phyloP scores from a whole-genome alignment of 2,329 filamentous ascomycete genomes.

The Colletotrichum gloeosporioides region DNA sequence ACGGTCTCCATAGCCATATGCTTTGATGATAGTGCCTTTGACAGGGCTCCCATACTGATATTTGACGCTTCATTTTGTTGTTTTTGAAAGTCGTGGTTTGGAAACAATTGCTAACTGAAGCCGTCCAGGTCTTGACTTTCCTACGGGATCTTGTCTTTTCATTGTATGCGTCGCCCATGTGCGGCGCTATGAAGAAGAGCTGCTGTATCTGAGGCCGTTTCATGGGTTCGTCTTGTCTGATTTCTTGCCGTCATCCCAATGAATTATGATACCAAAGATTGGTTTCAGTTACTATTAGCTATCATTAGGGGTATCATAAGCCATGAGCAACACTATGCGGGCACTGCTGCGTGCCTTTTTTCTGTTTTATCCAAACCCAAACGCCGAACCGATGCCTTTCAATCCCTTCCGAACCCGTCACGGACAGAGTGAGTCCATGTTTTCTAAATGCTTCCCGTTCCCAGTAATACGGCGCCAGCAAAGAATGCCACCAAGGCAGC shows the following conservation, averaged over 20 bases:
- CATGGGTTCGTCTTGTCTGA: background rate
- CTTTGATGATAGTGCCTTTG: slow-evolving; percentile 26
- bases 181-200: background rate
- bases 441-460: background rate
- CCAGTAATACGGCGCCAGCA: slow-evolving; percentile 6
- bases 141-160: background rate
- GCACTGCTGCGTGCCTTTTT: background rate
- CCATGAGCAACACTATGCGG: background rate
- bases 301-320: slow-evolving; percentile 7
- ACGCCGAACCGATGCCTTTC: background rate
- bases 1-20: slow-evolving; percentile 26
- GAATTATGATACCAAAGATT: background rate
- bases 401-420: background rate
- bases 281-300: background rate
- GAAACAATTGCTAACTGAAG: slow-evolving; percentile 13
- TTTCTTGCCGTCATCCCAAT: rapidly evolving
- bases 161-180: background rate
- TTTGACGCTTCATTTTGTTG: slow-evolving; percentile 10
- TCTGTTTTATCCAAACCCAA: background rate
- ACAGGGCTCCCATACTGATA: slow-evolving; percentile 24
- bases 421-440: background rate
- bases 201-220: background rate
- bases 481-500: slow-evolving; percentile 28
- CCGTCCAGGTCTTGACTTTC: background rate
- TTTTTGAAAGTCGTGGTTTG: background rate